These are phyloP conservation scores for Trametes polyzona DNA, from an alignment of 1,284 basidiomycete genomes.

Conservation along the genomic window DNA sequence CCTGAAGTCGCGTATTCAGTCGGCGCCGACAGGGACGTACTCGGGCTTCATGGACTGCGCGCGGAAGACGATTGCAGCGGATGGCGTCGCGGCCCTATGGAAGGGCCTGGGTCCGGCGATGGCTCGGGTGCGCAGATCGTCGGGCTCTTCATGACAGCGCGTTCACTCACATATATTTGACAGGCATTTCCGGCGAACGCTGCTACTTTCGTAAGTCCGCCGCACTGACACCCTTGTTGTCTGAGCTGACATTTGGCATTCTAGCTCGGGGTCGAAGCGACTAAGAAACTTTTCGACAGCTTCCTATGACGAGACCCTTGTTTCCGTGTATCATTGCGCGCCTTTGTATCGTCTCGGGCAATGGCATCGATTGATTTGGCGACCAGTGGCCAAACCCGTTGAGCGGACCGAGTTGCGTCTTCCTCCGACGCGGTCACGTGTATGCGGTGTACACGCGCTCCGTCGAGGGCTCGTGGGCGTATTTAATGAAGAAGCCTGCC, in stretches of 20 bases:
- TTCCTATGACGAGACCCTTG: conserved; percentile 23
- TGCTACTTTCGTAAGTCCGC: conserved; percentile 85
- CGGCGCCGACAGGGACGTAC: conserved; percentile 96
- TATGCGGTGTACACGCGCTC: neutral
- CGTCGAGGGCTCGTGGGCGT: conserved; percentile 3
- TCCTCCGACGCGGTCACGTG: conserved; percentile 22
- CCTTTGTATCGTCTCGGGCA: conserved; percentile 6
- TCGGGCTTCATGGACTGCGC: conserved; percentile 93
- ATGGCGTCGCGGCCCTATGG: conserved; percentile 91
- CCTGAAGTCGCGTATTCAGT: conserved; percentile 95
- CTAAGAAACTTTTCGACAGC: conserved; percentile 35
- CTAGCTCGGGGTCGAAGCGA: conserved; percentile 37
- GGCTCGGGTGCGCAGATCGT: conserved; percentile 69
- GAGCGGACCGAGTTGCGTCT: neutral
- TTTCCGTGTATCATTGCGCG: neutral
- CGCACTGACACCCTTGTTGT: conserved; percentile 48
- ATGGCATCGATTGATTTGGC: neutral
- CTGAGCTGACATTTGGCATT: neutral
- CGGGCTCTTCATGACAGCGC: neutral
- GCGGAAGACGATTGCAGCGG: conserved; percentile 89
- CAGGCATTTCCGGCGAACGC: conserved; percentile 94
- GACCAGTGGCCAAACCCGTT: no score
- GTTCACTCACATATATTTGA: neutral
- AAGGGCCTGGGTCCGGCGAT: conserved; percentile 98
- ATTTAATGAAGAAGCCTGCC: conserved; percentile 12